Conservation (phyloP, 768 basidiomycete species). For the Xerocomus potaroensis region DNA sequence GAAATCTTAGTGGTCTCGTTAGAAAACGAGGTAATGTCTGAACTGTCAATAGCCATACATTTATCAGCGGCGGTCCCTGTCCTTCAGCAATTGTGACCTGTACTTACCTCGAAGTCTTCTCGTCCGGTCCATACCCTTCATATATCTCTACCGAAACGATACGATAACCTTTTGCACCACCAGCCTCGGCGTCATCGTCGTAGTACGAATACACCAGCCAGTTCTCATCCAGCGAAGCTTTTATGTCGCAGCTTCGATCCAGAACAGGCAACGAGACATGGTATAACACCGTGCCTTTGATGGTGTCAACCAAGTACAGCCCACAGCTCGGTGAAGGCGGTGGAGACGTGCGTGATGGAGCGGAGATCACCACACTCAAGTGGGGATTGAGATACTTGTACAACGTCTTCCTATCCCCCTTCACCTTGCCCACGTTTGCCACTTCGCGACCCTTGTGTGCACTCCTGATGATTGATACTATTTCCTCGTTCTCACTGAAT, state of each 20-base stretch:
- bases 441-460: constrained; percentile 43
- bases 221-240: constrained; percentile 75
- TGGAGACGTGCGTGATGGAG: constrained; percentile 18
- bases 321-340: constrained; percentile 41
- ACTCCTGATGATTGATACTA: constrained; percentile 50
- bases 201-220: constrained; percentile 92
- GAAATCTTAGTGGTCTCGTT: constrained; percentile 49
- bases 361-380: constrained; percentile 62
- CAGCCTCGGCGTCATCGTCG: constrained; percentile 49
- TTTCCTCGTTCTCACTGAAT: constrained; percentile 51
- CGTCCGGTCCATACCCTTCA: constrained; percentile 65
- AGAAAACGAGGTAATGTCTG: constrained; percentile 52
- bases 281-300: constrained; percentile 76
- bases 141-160: constrained; percentile 86
- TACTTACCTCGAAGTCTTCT: constrained; percentile 69
- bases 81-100: constrained; percentile 17
- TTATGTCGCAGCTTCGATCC: constrained; percentile 54
- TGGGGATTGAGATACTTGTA: constrained; percentile 95
- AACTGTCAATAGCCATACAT: constrained; percentile 30
- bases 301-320: constrained; percentile 74
- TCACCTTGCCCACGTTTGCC: constrained; percentile 78
- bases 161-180: constrained; percentile 59
- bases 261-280: constrained; percentile 49
- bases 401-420: constrained; percentile 82
- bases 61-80: neutral